These are phyloP conservation scores for Alnus rubra DNA, from an alignment of 306 rosid genomes.

Conservation along the genomic window DNA sequence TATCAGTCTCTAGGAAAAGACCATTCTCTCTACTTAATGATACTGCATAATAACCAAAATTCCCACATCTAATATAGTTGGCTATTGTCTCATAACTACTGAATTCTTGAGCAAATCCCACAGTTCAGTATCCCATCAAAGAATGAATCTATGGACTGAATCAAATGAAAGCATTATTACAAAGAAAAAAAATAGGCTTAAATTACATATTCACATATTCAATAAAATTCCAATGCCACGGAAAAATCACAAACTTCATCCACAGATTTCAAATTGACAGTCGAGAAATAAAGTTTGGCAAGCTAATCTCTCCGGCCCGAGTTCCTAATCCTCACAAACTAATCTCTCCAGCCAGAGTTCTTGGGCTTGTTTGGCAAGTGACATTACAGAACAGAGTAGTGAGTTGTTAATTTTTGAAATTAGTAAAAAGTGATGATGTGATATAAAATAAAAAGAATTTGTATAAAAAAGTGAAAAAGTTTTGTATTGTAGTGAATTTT, in stretches of 20 bases:
- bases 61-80: background rate
- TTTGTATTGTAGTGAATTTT: too few relatives aligned
- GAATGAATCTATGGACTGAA: background rate
- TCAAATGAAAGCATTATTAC: background rate
- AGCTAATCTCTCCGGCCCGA: background rate
- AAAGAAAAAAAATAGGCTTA: background rate
- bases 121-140: too few relatives aligned
- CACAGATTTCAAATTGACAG: background rate
- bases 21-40: background rate
- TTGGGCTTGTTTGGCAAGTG: too few relatives aligned
- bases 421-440: too few relatives aligned
- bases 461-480: too few relatives aligned
- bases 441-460: too few relatives aligned
- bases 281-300: background rate
- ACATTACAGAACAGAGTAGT: too few relatives aligned
- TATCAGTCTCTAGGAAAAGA: background rate
- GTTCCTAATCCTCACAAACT: background rate
- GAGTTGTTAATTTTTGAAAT: too few relatives aligned
- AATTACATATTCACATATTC: background rate
- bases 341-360: too few relatives aligned
- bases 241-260: background rate
- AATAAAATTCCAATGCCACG: background rate
- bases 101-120: too few relatives aligned
- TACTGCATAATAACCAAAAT: background rate
- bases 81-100: background rate